Conservation (phyloP, 2,329 filamentous ascomycete species). For the Fusarium agapanthi region DNA sequence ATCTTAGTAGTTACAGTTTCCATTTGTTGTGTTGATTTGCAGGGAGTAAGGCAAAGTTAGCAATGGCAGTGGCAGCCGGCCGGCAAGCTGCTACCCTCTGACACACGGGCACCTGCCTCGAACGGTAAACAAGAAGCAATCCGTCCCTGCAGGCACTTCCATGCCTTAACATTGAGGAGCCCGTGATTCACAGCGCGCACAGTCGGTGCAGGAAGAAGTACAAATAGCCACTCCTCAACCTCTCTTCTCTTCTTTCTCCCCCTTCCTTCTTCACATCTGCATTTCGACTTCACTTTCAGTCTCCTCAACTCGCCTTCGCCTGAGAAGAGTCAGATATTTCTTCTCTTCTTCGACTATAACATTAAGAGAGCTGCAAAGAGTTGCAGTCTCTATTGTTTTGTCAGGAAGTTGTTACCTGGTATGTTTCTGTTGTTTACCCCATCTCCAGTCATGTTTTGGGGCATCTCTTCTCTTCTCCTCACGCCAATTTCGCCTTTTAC, state of each 20-base stretch:
- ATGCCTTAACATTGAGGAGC: background rate
- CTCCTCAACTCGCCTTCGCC: background rate
- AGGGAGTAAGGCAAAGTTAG: background rate
- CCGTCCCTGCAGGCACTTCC: background rate
- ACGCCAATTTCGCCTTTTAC: background rate
- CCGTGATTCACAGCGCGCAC: conserved; percentile 9
- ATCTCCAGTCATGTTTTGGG: background rate
- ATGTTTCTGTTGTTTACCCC: background rate
- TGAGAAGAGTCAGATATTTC: background rate
- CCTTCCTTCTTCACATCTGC: conserved; percentile 1
- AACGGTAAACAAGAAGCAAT: background rate
- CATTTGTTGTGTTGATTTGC: background rate
- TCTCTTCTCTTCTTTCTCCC: background rate
- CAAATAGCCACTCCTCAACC: background rate
- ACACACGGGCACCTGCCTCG: conserved; percentile 11
- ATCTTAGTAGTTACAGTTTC: background rate
- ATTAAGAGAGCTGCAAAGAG: conserved; percentile 24
- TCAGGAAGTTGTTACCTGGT: conserved; percentile 7
- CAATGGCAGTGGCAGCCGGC: conserved; percentile 4
- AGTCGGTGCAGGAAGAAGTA: background rate
- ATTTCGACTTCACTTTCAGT: background rate
- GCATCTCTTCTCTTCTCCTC: background rate
- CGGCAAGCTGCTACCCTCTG: conserved; percentile 1
- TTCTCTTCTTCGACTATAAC: background rate
- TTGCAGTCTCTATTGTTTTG: conserved; percentile 10